Percentiles rank a stretch among this genome's conserved stretches.
phyloP scores from a whole-genome alignment of 257 asterid genomes.

The Solanum rostratum region DNA sequence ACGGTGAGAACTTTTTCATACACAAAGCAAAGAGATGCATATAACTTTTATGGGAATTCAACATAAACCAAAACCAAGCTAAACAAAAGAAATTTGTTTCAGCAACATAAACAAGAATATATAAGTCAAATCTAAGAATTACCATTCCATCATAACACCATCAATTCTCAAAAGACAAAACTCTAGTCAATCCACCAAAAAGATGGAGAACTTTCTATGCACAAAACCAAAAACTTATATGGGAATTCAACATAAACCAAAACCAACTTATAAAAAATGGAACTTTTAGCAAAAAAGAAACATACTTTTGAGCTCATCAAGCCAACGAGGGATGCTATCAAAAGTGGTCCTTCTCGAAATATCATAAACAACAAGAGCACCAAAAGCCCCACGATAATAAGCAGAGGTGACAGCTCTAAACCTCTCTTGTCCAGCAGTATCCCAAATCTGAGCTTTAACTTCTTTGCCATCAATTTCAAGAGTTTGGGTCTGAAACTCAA shows the following conservation, averaged over 20 bases:
- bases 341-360: slow-evolving; percentile 44
- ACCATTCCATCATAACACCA: neutral
- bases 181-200: neutral
- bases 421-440: slow-evolving; percentile 70
- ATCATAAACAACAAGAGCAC: slow-evolving; percentile 64
- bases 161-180: neutral
- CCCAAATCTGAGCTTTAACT: slow-evolving; percentile 84
- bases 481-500: slow-evolving; percentile 62
- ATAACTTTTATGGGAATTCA: neutral
- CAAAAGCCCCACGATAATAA: slow-evolving; percentile 69
- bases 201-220: neutral
- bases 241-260: neutral
- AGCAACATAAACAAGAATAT: neutral
- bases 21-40: neutral
- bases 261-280: neutral
- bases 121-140: neutral
- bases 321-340: slow-evolving; percentile 73
- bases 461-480: slow-evolving; percentile 64
- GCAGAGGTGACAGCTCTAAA: slow-evolving; percentile 82
- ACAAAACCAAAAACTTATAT: neutral
- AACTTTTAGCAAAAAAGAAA: neutral
- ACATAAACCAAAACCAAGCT: neutral
- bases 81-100: neutral
- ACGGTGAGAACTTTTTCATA: neutral
- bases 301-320: slow-evolving; percentile 55